These are phyloP conservation scores for Nephelium lappaceum DNA, from an alignment of 345 rosid genomes.

Conservation along the genomic window DNA sequence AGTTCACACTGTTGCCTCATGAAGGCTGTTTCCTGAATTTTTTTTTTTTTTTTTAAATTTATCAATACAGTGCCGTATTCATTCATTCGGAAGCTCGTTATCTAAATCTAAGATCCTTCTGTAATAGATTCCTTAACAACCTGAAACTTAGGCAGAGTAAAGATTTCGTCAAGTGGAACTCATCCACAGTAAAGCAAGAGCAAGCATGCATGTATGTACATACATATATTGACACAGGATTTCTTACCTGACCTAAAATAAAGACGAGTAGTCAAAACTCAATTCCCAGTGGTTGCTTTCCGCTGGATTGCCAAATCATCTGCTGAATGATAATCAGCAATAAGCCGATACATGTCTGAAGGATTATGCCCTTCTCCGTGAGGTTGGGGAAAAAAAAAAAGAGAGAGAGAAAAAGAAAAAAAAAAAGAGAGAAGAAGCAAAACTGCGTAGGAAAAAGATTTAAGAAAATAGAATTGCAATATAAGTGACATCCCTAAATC, in stretches of 20 bases:
- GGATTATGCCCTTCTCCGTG: slow-evolving; percentile 97
- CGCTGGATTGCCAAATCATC: slow-evolving; percentile 84
- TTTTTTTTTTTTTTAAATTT: neutral
- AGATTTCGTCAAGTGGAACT: neutral
- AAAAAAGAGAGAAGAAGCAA: no score
- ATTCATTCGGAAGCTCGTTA: neutral
- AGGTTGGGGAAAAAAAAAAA: neutral
- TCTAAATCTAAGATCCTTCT: neutral
- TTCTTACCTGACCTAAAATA: slow-evolving; percentile 18
- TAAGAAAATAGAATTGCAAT: neutral
- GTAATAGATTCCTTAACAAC: neutral
- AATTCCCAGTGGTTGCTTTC: slow-evolving; percentile 42
- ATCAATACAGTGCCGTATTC: neutral
- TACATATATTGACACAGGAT: neutral
- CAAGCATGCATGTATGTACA: neutral
- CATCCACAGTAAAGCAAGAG: neutral
- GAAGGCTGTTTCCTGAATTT: neutral
- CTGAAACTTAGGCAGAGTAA: neutral
- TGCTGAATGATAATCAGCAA: slow-evolving; percentile 95
- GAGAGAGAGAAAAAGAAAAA: no score
- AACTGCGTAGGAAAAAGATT: neutral
- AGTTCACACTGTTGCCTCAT: neutral
- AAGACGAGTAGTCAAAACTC: slow-evolving; percentile 9
- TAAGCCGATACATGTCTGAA: slow-evolving; percentile 93
- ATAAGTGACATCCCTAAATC: neutral